A percentile compares a stretch with the other conserved stretches of the same genome.
phyloP scores from a whole-genome alignment of 139 green algal genomes.

The Tetraselmis striata region DNA sequence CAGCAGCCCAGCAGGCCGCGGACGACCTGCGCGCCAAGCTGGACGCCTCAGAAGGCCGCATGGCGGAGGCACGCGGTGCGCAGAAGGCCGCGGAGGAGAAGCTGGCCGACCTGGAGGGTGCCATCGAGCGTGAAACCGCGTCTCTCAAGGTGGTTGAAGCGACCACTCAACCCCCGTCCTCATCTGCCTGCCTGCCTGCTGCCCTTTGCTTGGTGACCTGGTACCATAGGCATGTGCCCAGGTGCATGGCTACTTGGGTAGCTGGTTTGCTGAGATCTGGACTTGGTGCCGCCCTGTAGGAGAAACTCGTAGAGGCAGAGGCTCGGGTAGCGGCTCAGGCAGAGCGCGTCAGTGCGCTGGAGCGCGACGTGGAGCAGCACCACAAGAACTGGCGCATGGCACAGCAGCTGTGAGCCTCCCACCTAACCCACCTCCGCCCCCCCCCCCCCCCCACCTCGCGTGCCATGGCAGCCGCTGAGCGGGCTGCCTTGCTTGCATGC shows the following conservation, averaged over 20 bases:
- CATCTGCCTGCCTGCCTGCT: too few species aligned
- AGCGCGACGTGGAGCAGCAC: slow-evolving; percentile 10
- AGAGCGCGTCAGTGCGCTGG: background rate
- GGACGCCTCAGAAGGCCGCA: background rate
- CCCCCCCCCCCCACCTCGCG: background rate
- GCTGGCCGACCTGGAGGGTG: background rate
- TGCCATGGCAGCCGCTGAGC: too few species aligned
- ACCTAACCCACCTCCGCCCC: too few species aligned
- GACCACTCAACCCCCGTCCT: too few species aligned
- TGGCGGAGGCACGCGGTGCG: background rate
- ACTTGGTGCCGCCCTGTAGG: too few species aligned
- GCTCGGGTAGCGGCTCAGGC: background rate
- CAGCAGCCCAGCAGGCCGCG: slow-evolving; percentile 7
- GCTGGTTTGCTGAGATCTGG: too few species aligned
- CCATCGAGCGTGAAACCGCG: background rate
- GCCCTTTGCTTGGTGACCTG: too few species aligned
- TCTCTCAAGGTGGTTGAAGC: background rate
- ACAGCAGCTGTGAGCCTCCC: background rate
- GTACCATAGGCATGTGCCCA: too few species aligned
- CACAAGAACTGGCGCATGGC: slow-evolving; percentile 13
- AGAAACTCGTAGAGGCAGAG: background rate
- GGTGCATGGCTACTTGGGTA: too few species aligned
- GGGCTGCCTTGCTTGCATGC: background rate
- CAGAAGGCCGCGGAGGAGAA: slow-evolving; percentile 14
- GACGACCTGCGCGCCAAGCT: slow-evolving; percentile 2